Evolutionary conservation across 345 rosid species (phyloP), one percentile per base, ranked within the genome.

Genomic region (Aquilaria yunnanensis): DNA sequence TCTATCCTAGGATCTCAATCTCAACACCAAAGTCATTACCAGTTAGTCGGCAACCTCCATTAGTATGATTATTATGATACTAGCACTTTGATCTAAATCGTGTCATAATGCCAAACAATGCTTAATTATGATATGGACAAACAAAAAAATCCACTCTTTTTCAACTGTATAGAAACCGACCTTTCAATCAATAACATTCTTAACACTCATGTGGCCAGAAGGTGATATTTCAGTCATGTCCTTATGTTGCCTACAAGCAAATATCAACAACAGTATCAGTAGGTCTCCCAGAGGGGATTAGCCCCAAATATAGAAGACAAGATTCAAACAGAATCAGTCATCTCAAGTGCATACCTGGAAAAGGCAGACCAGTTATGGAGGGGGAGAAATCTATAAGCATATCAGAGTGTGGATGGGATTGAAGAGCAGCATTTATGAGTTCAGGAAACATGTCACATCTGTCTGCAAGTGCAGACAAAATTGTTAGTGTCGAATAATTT

Each of bases 391-490:
- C 14, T 65, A 60, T 46, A 56, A 70, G 67, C 60, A 59, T 57
- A 45, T 32, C 29, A 31, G 51, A 48, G 13, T 10, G 41, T 12
- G 61, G 31, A 46, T 0, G 23, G 37, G 32, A 56, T 56, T 54
- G 65, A 41, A 10, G 12, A 56, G 45, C 32, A 61, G 34, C 51
- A 43, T 16, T 60, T 47, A 65, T 52, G 23, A 60, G 33, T 13
- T 37, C 55, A 31, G 47, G 41, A 52, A 54, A 33, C 56, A 43
- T 41, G 47, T 43, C 48, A 58, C 54, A 66, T 70, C 62, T 66
- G 74, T 66, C 66, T 43, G 66, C 67, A 53, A 52, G 46, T 41
- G 62, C 14, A 31, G 74, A 57, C 73, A 61, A 45, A 14, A 14
- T 23, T 46, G 53, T 41, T 51, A 47, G 63, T 32, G 32, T 32